These are phyloP conservation scores for Populus trichocarpa DNA, from an alignment of 441 rosid species.

Conservation along the genomic window DNA sequence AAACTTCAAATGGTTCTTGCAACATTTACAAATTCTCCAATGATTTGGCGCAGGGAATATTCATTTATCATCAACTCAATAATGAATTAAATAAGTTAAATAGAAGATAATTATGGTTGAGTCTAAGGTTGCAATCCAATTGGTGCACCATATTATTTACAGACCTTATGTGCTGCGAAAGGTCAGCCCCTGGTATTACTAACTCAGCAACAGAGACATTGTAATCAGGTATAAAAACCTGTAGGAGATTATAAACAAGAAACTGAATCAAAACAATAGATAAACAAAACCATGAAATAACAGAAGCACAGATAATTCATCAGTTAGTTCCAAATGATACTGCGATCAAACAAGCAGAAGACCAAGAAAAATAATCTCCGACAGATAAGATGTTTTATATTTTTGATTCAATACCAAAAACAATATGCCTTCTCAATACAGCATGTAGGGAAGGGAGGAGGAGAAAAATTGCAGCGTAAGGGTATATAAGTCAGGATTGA, in stretches of 20 bases:
- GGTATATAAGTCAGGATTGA: not conserved
- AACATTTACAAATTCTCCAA: not conserved
- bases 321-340: not conserved
- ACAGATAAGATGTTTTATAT: not conserved
- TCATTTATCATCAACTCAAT: not conserved
- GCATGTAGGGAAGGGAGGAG: not conserved
- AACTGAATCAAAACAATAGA: not conserved
- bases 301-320: not conserved
- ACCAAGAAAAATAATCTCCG: not conserved
- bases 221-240: conserved; percentile 33
- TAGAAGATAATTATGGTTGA: not conserved
- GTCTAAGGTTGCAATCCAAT: not conserved
- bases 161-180: conserved; percentile 34
- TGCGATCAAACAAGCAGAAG: not conserved
- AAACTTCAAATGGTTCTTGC: not conserved
- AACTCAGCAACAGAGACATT: conserved; percentile 33
- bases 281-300: not conserved
- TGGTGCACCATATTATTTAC: not conserved
- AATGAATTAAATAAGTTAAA: not conserved
- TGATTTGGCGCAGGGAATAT: not conserved
- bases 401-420: not conserved
- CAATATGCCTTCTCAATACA: not conserved
- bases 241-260: conserved; percentile 4
- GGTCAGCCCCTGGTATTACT: conserved; percentile 33
- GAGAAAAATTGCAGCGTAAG: not conserved